A percentile compares a stretch with the other conserved stretches of the same genome.
Conservation (phyloP, 2,329 filamentous ascomycete genomes). For the Lanzia echinophila region DNA sequence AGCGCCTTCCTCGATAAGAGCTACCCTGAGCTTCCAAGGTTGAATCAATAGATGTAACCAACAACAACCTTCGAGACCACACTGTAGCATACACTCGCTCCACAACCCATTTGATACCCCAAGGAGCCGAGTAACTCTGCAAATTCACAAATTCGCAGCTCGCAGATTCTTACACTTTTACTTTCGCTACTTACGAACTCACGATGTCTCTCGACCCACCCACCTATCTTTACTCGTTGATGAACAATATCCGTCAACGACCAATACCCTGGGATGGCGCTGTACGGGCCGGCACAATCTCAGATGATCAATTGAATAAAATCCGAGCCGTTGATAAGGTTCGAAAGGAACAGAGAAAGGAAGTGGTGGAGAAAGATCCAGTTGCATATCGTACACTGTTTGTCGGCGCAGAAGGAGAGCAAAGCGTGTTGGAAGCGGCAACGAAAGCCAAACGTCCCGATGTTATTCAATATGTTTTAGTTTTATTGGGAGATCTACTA, state of each 20-base stretch:
- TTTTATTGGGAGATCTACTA: conserved; percentile 79
- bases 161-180: not conserved
- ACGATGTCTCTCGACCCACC: conserved; percentile 87
- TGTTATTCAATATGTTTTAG: conserved; percentile 91
- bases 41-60: conserved; percentile 9
- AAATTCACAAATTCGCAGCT: not conserved
- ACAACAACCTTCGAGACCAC: not conserved
- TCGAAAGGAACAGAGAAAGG: conserved; percentile 80
- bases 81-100: conserved; percentile 4
- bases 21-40: conserved; percentile 11
- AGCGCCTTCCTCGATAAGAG: conserved; percentile 12
- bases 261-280: conserved; percentile 98
- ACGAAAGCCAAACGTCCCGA: conserved; percentile 65
- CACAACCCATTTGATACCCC: conserved; percentile 8
- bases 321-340: conserved; percentile 97
- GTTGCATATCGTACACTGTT: conserved; percentile 76
- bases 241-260: conserved; percentile 93
- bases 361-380: conserved; percentile 73
- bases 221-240: conserved; percentile 78
- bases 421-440: conserved; percentile 74
- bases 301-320: conserved; percentile 86
- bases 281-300: conserved; percentile 87
- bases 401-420: conserved; percentile 63
- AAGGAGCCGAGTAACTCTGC: conserved; percentile 1
- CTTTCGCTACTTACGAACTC: conserved; percentile 1